A percentile compares a stretch with the other conserved stretches of the same genome.
Conservation (phyloP, 352 stramenopile species). For the Globisporangium emineosum region DNA sequence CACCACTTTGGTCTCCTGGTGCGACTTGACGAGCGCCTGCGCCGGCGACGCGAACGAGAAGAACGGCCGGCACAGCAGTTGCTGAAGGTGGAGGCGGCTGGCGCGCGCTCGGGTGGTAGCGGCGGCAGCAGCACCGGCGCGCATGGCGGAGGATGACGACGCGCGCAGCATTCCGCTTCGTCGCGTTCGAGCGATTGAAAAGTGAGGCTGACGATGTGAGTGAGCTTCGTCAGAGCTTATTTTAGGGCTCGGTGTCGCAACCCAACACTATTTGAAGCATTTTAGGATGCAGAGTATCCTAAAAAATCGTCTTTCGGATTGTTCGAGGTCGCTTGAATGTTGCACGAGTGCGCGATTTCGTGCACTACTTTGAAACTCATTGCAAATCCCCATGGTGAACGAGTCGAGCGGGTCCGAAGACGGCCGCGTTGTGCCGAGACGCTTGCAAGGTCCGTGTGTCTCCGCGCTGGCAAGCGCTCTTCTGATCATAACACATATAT, state of each 20-base stretch:
- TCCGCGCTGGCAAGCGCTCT: too few relatives aligned
- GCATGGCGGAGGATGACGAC: background rate
- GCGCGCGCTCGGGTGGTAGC: background rate
- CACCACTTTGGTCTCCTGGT: constrained; percentile 69
- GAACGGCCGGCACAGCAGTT: constrained; percentile 26
- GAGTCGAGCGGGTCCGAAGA: constrained; percentile 5
- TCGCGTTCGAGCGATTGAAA: background rate
- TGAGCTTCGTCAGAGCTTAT: too few relatives aligned
- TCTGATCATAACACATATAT: too few relatives aligned
- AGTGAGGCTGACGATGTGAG: too few relatives aligned
- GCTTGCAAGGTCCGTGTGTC: background rate
- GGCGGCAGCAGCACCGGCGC: background rate
- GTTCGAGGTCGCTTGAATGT: too few relatives aligned
- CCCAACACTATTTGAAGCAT: too few relatives aligned
- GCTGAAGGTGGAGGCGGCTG: background rate
- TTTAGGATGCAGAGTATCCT: too few relatives aligned
- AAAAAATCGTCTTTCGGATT: too few relatives aligned
- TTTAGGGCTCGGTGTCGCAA: too few relatives aligned
- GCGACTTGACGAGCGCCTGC: constrained; percentile 58
- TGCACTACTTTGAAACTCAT: too few relatives aligned
- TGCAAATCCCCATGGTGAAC: constrained; percentile 2
- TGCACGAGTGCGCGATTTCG: too few relatives aligned
- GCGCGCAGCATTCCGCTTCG: constrained; percentile 25
- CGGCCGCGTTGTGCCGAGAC: background rate
- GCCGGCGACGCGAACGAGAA: constrained; percentile 59